Percentiles rank a stretch among this genome's conserved stretches.
Conservation (phyloP, 2,329 filamentous ascomycete genomes). For the Orbilia ellipsospora region DNA sequence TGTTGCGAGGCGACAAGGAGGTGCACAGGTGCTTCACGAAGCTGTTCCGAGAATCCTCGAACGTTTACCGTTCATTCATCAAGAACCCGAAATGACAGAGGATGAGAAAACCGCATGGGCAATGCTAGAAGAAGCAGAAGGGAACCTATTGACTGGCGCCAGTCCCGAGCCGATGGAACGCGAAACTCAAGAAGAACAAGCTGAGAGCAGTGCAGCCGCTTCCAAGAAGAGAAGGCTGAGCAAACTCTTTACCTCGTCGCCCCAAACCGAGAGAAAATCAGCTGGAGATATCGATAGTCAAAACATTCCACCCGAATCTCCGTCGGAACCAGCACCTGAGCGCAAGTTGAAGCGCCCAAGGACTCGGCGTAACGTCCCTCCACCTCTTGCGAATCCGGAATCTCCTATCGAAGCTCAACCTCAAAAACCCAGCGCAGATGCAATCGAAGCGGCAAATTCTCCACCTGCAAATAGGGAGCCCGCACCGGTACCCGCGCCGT, state of each 20-base stretch:
- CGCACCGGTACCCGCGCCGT: slow-evolving; percentile 42
- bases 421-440: slow-evolving; percentile 62
- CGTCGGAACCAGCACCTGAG: slow-evolving; percentile 67
- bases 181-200: slow-evolving; percentile 68
- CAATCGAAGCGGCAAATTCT: slow-evolving; percentile 51
- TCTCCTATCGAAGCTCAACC: slow-evolving; percentile 62
- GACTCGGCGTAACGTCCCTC: slow-evolving; percentile 74
- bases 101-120: slow-evolving; percentile 58
- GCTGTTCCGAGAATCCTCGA: slow-evolving; percentile 53
- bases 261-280: slow-evolving; percentile 63
- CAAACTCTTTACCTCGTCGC: slow-evolving; percentile 70
- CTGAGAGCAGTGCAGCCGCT: slow-evolving; percentile 88
- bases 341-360: slow-evolving; percentile 88
- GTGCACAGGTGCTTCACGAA: slow-evolving; percentile 40
- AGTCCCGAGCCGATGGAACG: slow-evolving; percentile 36
- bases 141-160: slow-evolving; percentile 27
- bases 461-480: slow-evolving; percentile 31
- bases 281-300: slow-evolving; percentile 71
- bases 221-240: slow-evolving; percentile 85
- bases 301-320: slow-evolving; percentile 66
- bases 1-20: slow-evolving; percentile 54
- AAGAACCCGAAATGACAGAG: slow-evolving; percentile 55
- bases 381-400: slow-evolving; percentile 64
- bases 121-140: slow-evolving; percentile 58
- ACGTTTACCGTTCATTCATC: slow-evolving; percentile 56